phyloP scores from a whole-genome alignment of 2,329 filamentous ascomycete genomes.

The Colletotrichum liriopes region DNA sequence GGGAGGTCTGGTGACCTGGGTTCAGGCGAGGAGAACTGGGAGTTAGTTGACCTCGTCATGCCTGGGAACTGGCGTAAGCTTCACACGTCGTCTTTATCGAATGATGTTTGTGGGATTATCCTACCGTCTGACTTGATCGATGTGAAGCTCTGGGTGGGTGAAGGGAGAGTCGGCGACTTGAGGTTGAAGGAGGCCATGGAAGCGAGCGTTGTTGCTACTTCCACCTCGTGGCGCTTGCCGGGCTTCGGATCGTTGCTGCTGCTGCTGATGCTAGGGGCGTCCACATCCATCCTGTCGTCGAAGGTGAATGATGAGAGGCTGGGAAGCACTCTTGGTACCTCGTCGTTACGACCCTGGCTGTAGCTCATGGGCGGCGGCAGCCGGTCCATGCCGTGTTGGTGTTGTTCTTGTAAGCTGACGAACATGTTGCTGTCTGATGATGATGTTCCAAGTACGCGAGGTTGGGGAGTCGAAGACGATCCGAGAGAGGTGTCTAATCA shows the following conservation, averaged over 20 bases:
- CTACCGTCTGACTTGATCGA: constrained; percentile 37
- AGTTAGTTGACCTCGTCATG: constrained; percentile 41
- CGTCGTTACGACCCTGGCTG: constrained; percentile 26
- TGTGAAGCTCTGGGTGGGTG: constrained; percentile 39
- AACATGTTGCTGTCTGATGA: constrained; percentile 35
- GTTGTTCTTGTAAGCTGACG: constrained; percentile 40
- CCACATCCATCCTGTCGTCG: constrained; percentile 40
- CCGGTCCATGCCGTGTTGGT: constrained; percentile 29
- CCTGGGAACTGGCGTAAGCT: constrained; percentile 31
- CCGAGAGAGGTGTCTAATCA: not conserved
- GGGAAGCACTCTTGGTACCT: constrained; percentile 34
- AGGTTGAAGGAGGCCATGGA: constrained; percentile 43
- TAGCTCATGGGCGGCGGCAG: constrained; percentile 31
- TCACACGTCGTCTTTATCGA: not conserved
- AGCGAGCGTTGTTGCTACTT: constrained; percentile 38
- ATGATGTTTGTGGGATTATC: not conserved
- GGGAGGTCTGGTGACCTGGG: constrained; percentile 36
- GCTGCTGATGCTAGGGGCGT: constrained; percentile 8
- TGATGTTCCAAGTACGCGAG: not conserved
- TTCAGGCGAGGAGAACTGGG: constrained; percentile 38
- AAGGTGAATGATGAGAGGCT: constrained; percentile 36
- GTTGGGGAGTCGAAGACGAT: not conserved
- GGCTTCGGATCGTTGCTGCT: constrained; percentile 22
- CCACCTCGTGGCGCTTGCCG: constrained; percentile 37
- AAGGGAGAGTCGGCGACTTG: constrained; percentile 37